Evolutionary conservation across 2,329 filamentous ascomycete species (phyloP).

Genomic region (Alternaria atra): DNA sequence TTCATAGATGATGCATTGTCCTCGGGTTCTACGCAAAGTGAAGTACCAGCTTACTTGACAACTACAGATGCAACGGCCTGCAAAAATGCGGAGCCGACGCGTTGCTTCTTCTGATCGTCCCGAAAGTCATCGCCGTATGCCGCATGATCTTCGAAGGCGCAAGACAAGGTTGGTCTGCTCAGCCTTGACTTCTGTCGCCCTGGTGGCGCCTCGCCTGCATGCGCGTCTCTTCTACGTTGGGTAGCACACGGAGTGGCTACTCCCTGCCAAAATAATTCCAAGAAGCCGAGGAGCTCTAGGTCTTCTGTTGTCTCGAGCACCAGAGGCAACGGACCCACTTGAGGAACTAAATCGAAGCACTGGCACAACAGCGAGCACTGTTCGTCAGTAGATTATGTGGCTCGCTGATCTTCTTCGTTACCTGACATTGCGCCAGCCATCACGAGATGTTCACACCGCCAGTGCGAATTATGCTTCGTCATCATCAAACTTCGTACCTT

Average conservation of each 20-base stretch:
- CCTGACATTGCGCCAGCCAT: conserved; percentile 16
- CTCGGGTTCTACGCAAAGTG: conserved; percentile 1
- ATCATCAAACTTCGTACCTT: conserved; percentile 9
- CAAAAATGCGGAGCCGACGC: conserved; percentile 6
- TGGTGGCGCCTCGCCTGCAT: conserved; percentile 5
- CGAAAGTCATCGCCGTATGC: conserved; percentile 4
- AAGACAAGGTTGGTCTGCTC: conserved; percentile 7
- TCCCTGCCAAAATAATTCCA: background rate
- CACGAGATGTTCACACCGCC: conserved; percentile 11
- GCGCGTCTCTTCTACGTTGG: conserved; percentile 1
- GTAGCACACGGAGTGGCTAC: background rate
- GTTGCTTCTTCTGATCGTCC: conserved; percentile 11
- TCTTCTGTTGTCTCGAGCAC: conserved; percentile 8
- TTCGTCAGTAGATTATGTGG: conserved; percentile 19
- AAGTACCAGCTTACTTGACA: conserved; percentile 7
- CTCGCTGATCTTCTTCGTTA: conserved; percentile 12
- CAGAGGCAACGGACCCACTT: conserved; percentile 7
- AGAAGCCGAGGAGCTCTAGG: conserved; percentile 1
- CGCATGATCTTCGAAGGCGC: conserved; percentile 3
- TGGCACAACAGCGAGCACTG: conserved; percentile 9
- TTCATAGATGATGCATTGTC: background rate
- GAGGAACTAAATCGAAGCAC: conserved; percentile 5
- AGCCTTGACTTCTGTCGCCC: conserved; percentile 5
- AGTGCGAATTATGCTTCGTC: conserved; percentile 20
- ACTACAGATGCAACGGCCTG: conserved; percentile 4